Conservation (phyloP, 139 green algal genomes). For the Picochlorum sp. region DNA sequence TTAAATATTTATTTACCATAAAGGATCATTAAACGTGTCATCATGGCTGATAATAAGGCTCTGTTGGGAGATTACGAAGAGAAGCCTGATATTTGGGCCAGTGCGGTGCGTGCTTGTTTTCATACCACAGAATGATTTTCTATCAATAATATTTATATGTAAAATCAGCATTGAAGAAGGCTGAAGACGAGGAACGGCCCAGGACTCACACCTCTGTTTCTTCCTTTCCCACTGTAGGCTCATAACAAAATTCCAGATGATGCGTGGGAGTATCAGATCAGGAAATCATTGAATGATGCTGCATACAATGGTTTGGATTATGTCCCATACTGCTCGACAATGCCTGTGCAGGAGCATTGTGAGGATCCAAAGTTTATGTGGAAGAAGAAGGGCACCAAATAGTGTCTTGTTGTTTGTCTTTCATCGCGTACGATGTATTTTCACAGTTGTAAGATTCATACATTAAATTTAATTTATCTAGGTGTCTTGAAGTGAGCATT, state of each 20-base stretch:
- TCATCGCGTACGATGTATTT: too few relatives aligned
- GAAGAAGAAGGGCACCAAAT: constrained; percentile 22
- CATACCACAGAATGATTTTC: background rate
- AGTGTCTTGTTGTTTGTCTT: background rate
- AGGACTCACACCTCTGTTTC: background rate
- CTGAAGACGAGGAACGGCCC: background rate
- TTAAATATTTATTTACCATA: too few relatives aligned
- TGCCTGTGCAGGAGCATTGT: constrained; percentile 46
- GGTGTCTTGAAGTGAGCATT: too few relatives aligned
- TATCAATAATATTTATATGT: background rate
- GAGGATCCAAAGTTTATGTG: constrained; percentile 55
- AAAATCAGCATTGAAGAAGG: background rate
- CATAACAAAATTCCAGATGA: constrained; percentile 46
- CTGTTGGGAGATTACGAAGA: constrained; percentile 12
- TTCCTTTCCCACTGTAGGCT: constrained; percentile 19
- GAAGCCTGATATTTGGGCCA: constrained; percentile 32
- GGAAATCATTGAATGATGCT: constrained; percentile 57
- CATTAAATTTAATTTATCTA: too few relatives aligned
- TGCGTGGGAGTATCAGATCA: constrained; percentile 63
- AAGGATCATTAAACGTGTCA: too few relatives aligned
- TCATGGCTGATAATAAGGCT: background rate
- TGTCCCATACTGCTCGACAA: constrained; percentile 57
- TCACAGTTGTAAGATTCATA: too few relatives aligned
- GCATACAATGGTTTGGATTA: constrained; percentile 59
- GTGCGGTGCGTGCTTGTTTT: constrained; percentile 21